Evolutionary conservation across 768 basidiomycete genomes (phyloP).

Genomic region (Russula olivacea): DNA sequence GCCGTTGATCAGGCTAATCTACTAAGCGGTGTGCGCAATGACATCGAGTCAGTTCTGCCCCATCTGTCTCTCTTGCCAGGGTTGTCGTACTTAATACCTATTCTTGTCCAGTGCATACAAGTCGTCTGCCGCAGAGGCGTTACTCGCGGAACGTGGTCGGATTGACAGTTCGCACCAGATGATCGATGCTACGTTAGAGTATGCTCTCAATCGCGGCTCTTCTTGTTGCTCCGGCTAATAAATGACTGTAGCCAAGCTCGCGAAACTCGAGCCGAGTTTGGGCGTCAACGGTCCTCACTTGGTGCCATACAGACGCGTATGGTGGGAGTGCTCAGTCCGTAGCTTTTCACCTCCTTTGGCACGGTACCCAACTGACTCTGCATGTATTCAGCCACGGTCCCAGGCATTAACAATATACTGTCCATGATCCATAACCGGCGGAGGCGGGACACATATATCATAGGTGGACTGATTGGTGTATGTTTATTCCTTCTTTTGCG

Average conservation of each 20-base stretch:
- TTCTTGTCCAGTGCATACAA: constrained; percentile 68
- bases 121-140: constrained; percentile 77
- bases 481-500: constrained; percentile 61
- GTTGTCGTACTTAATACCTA: neutral
- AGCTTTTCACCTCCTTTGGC: neutral
- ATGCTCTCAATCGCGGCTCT: constrained; percentile 29
- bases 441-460: constrained; percentile 81
- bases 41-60: constrained; percentile 71
- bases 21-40: constrained; percentile 85
- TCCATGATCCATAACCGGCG: constrained; percentile 90
- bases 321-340: constrained; percentile 67
- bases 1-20: constrained; percentile 85
- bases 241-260: constrained; percentile 76
- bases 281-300: constrained; percentile 69
- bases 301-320: constrained; percentile 80
- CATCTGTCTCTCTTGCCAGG: neutral
- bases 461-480: constrained; percentile 84
- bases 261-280: constrained; percentile 91
- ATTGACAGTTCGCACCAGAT: constrained; percentile 93
- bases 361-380: neutral
- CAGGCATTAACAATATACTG: constrained; percentile 89
- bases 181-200: constrained; percentile 91
- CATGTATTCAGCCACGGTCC: constrained; percentile 63
- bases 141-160: constrained; percentile 79
- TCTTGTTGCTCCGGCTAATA: neutral